Evolutionary conservation across 805 yeast species (phyloP).

Genomic region (Suhomyces tanzawaensis): DNA sequence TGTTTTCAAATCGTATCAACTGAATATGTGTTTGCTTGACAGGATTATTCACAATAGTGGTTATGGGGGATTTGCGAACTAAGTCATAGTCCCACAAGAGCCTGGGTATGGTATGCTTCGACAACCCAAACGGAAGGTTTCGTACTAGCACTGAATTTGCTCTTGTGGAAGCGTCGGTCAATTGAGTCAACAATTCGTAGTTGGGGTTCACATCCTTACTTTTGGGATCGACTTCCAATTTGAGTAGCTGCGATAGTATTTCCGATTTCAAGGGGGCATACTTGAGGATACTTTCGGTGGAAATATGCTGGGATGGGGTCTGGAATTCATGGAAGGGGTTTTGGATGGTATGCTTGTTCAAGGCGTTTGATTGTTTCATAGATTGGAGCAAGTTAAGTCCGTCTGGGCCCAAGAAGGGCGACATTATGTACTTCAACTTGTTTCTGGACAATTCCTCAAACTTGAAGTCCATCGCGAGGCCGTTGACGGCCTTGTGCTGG

Average conservation of each 20-base stretch:
- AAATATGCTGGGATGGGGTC: neutral
- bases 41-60: slow-evolving; percentile 25
- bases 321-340: slow-evolving; percentile 2
- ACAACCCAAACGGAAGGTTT: slow-evolving; percentile 47
- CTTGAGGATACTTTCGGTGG: slow-evolving; percentile 5
- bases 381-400: neutral
- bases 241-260: neutral
- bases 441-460: slow-evolving; percentile 38
- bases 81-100: slow-evolving; percentile 52
- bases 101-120: slow-evolving; percentile 33
- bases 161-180: slow-evolving; percentile 18
- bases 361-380: neutral
- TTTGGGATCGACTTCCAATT: slow-evolving; percentile 2
- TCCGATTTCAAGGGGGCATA: slow-evolving; percentile 4
- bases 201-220: slow-evolving; percentile 12
- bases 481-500: slow-evolving; percentile 47
- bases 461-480: slow-evolving; percentile 43
- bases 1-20: slow-evolving; percentile 45
- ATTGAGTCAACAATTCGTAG: slow-evolving; percentile 13
- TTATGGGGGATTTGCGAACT: slow-evolving; percentile 19
- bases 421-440: slow-evolving; percentile 25
- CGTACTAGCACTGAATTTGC: slow-evolving; percentile 36
- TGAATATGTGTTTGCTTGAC: slow-evolving; percentile 22
- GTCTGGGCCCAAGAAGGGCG: slow-evolving; percentile 25
- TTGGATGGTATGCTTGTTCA: neutral